These are phyloP conservation scores for Apium graveolens DNA, from an alignment of 129 eudicot genomes.

Conservation along the genomic window DNA sequence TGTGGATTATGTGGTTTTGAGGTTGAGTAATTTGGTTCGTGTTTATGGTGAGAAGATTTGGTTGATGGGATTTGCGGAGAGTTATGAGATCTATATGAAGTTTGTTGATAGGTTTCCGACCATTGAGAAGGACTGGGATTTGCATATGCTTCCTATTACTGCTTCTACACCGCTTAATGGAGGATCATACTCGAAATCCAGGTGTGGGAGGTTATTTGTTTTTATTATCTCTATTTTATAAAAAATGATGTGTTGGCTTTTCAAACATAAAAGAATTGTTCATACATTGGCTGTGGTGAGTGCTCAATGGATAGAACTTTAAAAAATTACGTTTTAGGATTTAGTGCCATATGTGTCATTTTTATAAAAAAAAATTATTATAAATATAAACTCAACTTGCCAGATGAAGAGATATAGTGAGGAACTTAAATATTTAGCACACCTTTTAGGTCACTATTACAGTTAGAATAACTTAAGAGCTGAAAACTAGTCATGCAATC, in stretches of 20 bases:
- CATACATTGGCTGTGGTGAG: not conserved
- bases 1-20: conserved; percentile 33
- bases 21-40: conserved; percentile 39
- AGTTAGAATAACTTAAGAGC: not conserved
- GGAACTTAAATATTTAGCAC: not conserved
- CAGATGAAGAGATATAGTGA: not conserved
- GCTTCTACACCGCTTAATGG: conserved; percentile 28
- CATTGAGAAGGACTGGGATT: conserved; percentile 67
- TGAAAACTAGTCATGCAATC: not conserved
- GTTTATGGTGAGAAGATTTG: conserved; percentile 36
- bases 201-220: conserved; percentile 32
- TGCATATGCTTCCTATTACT: conserved; percentile 59
- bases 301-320: not conserved
- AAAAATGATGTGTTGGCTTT: not conserved
- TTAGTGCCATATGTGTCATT: not conserved
- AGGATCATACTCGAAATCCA: conserved; percentile 40
- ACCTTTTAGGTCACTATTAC: not conserved
- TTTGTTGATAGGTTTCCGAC: conserved; percentile 38
- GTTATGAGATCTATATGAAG: conserved; percentile 44
- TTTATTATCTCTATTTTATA: not conserved
- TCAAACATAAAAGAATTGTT: not conserved
- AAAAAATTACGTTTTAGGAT: not conserved
- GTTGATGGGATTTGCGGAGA: conserved; percentile 53
- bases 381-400: not conserved
- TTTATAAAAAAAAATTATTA: no score